Base-by-base conservation (phyloP, 106 monocot species). In the Dendrobium officinale region DNA sequence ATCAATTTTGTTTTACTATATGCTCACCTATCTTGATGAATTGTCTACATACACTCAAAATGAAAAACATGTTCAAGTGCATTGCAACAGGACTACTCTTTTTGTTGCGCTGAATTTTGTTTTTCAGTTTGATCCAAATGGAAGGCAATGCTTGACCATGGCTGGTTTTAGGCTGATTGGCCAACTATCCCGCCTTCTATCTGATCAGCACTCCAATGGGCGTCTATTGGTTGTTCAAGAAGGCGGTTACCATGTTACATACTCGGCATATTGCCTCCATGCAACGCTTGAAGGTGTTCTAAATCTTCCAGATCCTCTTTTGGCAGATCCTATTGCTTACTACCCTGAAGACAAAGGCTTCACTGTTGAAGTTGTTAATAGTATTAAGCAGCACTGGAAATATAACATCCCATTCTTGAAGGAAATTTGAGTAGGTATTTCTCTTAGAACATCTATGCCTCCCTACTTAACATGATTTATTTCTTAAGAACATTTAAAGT, bases 121-220 rank as follows among this genome's bases (percentile, higher is more conserved):
- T 51, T 16, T 89, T 73, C 88, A 98, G 97, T 98, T 94, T 75
- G 94, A 98, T 74, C 97, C 97, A 7, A 98, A 98, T 81, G 94
- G 97, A 87, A 90, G 97, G 82, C 94, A 94, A 74, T 98, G 97
- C 85, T 61, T 98, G 72, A 92, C 94, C 26, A 94, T 94, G 97
- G 81, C 67, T 10, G 94, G 92, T 42, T 98, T 92, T 77, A 79
- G 80, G 67, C 42, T 82, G 55, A 92, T 97, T 55, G 90, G 90
- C 9, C 26, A 48, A 20, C 55, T 84, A 22, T 66, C 85, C 7
- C 83, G 88, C 43, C 72, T 13, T 22, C 78, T 97, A 49, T 87
- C 94, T 55, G 86, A 89, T 55, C 47, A 54, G 54, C 75, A 86
- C n/a, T 51, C 87, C 16, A 47, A 81, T 22, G 94, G 96, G 2